A percentile compares a stretch with the other conserved stretches of the same genome.
phyloP scores from a whole-genome alignment of 768 basidiomycete species.

The Naganishia randhawae region DNA sequence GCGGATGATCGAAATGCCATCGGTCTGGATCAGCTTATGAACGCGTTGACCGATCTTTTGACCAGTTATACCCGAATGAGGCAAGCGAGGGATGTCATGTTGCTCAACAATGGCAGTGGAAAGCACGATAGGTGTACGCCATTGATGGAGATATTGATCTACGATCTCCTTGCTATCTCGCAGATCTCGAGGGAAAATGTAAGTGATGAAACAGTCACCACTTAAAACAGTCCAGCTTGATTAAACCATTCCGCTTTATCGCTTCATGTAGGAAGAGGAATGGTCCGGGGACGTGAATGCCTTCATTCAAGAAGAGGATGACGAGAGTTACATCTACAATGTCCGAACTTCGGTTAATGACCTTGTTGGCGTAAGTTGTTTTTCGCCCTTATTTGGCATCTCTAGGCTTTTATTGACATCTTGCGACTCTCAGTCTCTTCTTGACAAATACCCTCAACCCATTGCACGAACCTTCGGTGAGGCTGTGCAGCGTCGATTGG shows the following conservation, averaged over 20 bases:
- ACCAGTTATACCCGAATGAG: conserved; percentile 61
- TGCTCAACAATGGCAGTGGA: conserved; percentile 31
- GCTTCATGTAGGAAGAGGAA: conserved; percentile 66
- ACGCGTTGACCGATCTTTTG: conserved; percentile 68
- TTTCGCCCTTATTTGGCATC: not conserved
- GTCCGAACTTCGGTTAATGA: conserved; percentile 81
- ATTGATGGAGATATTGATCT: conserved; percentile 34
- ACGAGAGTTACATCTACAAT: conserved; percentile 77
- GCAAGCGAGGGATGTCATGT: conserved; percentile 52
- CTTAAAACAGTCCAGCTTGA: not conserved
- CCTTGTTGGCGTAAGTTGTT: conserved; percentile 62
- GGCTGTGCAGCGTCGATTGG: conserved; percentile 59
- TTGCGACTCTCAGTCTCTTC: conserved; percentile 41
- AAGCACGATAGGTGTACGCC: conserved; percentile 23
- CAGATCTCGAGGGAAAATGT: conserved; percentile 92
- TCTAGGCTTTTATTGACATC: not conserved
- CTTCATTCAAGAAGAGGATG: conserved; percentile 92
- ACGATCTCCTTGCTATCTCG: conserved; percentile 61
- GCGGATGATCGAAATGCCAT: conserved; percentile 49
- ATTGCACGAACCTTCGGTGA: conserved; percentile 56
- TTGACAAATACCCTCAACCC: conserved; percentile 48
- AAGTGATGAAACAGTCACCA: conserved; percentile 41
- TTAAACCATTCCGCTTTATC: not conserved
- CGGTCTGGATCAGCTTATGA: conserved; percentile 54
- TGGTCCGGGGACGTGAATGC: conserved; percentile 87